phyloP scores from a whole-genome alignment of 371 early-diverging fungal genomes.

The Sporodiniella umbellata region DNA sequence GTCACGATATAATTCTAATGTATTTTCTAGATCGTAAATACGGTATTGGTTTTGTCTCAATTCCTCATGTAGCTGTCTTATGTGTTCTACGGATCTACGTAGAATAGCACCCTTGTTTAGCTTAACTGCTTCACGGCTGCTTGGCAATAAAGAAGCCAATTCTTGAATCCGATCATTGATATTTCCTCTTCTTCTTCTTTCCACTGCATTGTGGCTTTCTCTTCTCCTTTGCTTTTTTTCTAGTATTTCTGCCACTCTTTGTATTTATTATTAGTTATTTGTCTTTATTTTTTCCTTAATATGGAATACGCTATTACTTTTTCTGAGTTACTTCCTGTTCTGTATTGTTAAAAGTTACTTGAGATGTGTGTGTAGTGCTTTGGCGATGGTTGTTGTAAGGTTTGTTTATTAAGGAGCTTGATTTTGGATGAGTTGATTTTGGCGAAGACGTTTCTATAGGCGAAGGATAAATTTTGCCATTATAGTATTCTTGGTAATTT shows the following conservation, averaged over 20 bases:
- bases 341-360: conserved; percentile 25
- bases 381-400: neutral
- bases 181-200: conserved; percentile 90
- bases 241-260: conserved; percentile 31
- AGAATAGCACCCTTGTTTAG: conserved; percentile 81
- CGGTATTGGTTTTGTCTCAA: conserved; percentile 56
- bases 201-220: conserved; percentile 60
- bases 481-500: neutral
- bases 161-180: conserved; percentile 92
- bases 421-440: neutral
- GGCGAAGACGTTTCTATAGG: neutral
- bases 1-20: conserved; percentile 29
- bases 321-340: conserved; percentile 38
- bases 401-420: neutral
- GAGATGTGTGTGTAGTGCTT: too few relatives aligned
- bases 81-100: conserved; percentile 86
- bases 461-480: neutral
- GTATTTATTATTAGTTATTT: neutral
- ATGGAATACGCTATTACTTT: too few relatives aligned
- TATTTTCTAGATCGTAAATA: conserved; percentile 65
- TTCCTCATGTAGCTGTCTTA: conserved; percentile 61
- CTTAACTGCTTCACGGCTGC: conserved; percentile 50
- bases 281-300: neutral
- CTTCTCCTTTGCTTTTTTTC: conserved; percentile 35
- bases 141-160: conserved; percentile 40